A percentile compares a stretch with the other conserved stretches of the same genome.
phyloP scores from a whole-genome alignment of 2,329 filamentous ascomycete genomes.

The Fusarium tricinctum region DNA sequence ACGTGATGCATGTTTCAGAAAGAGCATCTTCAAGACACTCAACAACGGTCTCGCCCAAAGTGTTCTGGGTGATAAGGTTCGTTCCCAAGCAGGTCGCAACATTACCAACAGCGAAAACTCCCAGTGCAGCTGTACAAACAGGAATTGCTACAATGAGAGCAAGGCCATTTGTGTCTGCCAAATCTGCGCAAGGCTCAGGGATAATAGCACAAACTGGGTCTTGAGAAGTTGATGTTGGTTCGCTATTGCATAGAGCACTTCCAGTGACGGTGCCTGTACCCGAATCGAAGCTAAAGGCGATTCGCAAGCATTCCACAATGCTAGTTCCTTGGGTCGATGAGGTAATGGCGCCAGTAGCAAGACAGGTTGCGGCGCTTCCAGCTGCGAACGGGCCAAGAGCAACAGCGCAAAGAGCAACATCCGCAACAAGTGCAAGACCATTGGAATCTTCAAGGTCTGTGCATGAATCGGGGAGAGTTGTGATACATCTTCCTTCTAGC shows the following conservation, averaged over 20 bases:
- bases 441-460: neutral
- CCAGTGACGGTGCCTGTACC: neutral
- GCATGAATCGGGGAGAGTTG: neutral
- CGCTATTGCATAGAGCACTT: neutral
- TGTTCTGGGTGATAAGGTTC: constrained; percentile 1
- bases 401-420: neutral
- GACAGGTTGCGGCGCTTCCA: constrained; percentile 15
- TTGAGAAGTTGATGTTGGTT: neutral
- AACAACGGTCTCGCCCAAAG: constrained; percentile 1
- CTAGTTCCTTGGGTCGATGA: neutral
- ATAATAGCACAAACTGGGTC: neutral
- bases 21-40: constrained; percentile 1
- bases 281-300: neutral
- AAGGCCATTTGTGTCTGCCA: neutral
- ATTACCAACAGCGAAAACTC: neutral
- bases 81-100: constrained; percentile 5
- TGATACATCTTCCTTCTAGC: constrained; percentile 3
- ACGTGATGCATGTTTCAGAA: constrained; percentile 1
- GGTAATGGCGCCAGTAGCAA: neutral
- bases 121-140: neutral
- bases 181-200: neutral
- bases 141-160: neutral
- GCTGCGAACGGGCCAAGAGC: constrained; percentile 2
- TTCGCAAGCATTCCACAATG: constrained; percentile 6
- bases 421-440: constrained; percentile 1